Percentiles rank a stretch among this genome's conserved stretches.
These are phyloP conservation scores for Tilletiopsis washingtonensis DNA, from an alignment of 1,284 basidiomycete genomes.

Conservation along the genomic window DNA sequence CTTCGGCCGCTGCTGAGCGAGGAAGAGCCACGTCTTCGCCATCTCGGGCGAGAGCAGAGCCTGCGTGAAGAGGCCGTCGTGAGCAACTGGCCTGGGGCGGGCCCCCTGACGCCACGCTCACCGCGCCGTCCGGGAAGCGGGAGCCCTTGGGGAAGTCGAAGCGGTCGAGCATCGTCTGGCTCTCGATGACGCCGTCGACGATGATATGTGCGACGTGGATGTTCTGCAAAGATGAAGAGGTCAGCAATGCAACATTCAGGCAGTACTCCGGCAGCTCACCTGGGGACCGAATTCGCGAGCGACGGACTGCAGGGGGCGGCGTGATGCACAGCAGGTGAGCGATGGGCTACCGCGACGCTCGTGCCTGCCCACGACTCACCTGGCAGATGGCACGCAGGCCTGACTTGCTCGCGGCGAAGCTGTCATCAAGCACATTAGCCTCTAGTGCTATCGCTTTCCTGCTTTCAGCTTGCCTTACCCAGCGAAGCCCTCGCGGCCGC, in stretches of 20 bases:
- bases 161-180: conserved; percentile 18
- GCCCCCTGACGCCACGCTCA: conserved; percentile 5
- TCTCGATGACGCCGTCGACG: conserved; percentile 33
- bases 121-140: conserved; percentile 20
- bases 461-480: too few relatives aligned
- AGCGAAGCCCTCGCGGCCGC: conserved; percentile 31
- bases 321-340: too few relatives aligned
- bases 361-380: too few relatives aligned
- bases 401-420: conserved; percentile 27
- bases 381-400: conserved; percentile 27
- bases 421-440: too few relatives aligned
- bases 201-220: conserved; percentile 34
- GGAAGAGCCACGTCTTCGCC: conserved; percentile 37
- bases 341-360: too few relatives aligned
- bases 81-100: neutral
- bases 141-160: conserved; percentile 22
- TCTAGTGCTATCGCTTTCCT: too few relatives aligned
- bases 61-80: conserved; percentile 2
- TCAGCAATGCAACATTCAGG: neutral
- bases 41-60: conserved; percentile 24
- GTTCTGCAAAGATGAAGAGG: neutral
- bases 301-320: conserved; percentile 17
- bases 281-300: conserved; percentile 23
- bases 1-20: conserved; percentile 29
- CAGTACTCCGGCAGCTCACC: neutral